phyloP scores from a whole-genome alignment of 1,284 basidiomycete species.

The Phaffia rhodozyma region DNA sequence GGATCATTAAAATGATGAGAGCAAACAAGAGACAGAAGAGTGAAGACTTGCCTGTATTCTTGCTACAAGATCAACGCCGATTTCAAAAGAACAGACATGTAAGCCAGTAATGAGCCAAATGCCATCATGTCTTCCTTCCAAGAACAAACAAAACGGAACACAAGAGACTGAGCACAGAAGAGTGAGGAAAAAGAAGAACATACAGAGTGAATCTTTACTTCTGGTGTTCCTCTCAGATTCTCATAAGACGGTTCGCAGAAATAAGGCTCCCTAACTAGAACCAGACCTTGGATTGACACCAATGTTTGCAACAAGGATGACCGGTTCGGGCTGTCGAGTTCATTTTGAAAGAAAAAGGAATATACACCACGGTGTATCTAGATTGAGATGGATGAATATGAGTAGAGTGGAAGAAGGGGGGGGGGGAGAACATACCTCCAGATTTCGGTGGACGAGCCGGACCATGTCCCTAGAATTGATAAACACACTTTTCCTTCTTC shows the following conservation, averaged over 20 bases:
- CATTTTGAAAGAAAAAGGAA: not conserved
- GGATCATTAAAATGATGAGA: not conserved
- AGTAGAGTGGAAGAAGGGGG: not conserved
- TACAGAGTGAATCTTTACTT: no score
- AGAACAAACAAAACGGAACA: not conserved
- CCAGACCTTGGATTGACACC: conserved; percentile 85
- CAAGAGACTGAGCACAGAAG: not conserved
- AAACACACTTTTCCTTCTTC: conserved; percentile 93
- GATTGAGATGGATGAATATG: not conserved
- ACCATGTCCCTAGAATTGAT: conserved; percentile 84
- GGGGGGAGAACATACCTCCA: conserved; percentile 45
- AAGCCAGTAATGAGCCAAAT: not conserved
- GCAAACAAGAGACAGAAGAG: not conserved
- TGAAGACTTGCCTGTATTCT: no score
- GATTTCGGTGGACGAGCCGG: conserved; percentile 69
- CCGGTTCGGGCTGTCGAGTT: conserved; percentile 43
- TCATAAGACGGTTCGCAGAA: conserved; percentile 77
- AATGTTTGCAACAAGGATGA: conserved; percentile 83
- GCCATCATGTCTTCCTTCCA: not conserved
- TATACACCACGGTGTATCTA: no score
- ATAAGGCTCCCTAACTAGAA: conserved; percentile 86
- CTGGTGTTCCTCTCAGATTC: no score
- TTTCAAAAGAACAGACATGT: not conserved
- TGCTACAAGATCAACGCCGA: no score
- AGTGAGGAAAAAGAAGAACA: not conserved